Conservation (phyloP, 768 basidiomycete genomes). For the Suillus discolor region DNA sequence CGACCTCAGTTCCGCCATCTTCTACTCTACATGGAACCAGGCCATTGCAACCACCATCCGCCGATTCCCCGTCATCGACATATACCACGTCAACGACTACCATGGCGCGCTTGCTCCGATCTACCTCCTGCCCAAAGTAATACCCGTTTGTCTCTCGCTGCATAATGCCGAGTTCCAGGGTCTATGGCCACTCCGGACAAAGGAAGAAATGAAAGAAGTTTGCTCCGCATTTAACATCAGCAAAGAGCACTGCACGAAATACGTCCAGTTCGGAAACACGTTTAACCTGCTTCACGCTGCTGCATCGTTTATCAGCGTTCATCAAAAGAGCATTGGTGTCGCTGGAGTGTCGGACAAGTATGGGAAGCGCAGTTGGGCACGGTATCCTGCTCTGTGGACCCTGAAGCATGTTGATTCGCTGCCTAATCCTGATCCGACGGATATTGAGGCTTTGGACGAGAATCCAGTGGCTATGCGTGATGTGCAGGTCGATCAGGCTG, state of each 20-base stretch:
- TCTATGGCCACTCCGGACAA: slow-evolving; percentile 93
- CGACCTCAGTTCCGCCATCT: slow-evolving; percentile 93
- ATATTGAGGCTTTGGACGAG: slow-evolving; percentile 91
- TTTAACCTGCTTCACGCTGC: slow-evolving; percentile 95
- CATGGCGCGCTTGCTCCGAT: slow-evolving; percentile 91
- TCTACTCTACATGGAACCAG: slow-evolving; percentile 99
- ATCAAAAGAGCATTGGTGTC: slow-evolving; percentile 92
- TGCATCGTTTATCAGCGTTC: slow-evolving; percentile 88
- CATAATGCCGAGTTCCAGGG: slow-evolving; percentile 99
- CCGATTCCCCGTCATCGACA: slow-evolving; percentile 83
- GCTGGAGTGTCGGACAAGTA: slow-evolving; percentile 98
- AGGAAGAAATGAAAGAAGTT: slow-evolving; percentile 98
- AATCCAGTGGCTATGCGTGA: slow-evolving; percentile 70
- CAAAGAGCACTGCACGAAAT: slow-evolving; percentile 95
- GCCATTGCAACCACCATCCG: slow-evolving; percentile 92
- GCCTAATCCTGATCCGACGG: slow-evolving; percentile 93
- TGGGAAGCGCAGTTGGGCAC: slow-evolving; percentile 95
- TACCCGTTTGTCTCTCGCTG: slow-evolving; percentile 88
- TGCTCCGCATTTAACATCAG: slow-evolving; percentile 98
- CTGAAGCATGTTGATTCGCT: slow-evolving; percentile 93
- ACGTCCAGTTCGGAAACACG: slow-evolving; percentile 97
- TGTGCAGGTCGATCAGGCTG: slow-evolving; percentile 74
- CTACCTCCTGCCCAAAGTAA: slow-evolving; percentile 88
- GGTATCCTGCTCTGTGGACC: slow-evolving; percentile 96
- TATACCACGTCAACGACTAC: slow-evolving; percentile 96